Percentiles rank a stretch among this genome's conserved stretches.
Conservation (phyloP, 2,329 filamentous ascomycete genomes). For the Aspergillus fumigatiaffinis region DNA sequence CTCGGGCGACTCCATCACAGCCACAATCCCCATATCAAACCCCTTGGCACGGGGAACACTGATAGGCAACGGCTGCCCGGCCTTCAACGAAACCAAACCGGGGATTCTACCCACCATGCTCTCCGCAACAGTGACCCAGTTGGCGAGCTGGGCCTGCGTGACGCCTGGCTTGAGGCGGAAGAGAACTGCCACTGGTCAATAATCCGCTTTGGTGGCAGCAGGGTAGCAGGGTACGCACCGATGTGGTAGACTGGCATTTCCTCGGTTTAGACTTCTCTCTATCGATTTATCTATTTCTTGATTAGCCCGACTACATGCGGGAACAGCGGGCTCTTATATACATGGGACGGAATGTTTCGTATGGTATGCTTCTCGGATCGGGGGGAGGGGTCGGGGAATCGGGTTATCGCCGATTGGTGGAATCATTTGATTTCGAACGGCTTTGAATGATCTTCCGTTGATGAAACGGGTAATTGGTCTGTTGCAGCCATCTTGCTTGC, state of each 20-base stretch:
- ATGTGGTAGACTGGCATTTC: slow-evolving; percentile 41
- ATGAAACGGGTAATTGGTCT: background rate
- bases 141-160: slow-evolving; percentile 28
- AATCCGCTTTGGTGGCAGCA: background rate
- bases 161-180: slow-evolving; percentile 42
- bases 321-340: background rate
- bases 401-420: background rate
- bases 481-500: background rate
- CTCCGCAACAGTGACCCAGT: slow-evolving; percentile 28
- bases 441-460: background rate
- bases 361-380: background rate
- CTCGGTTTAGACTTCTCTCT: background rate
- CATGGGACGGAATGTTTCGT: background rate
- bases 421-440: background rate
- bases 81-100: slow-evolving; percentile 36
- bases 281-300: background rate
- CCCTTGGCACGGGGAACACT: slow-evolving; percentile 43
- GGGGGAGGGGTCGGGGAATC: background rate
- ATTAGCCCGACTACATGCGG: background rate
- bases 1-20: slow-evolving; percentile 42
- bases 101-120: slow-evolving; percentile 43
- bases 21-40: slow-evolving; percentile 45
- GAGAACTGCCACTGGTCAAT: slow-evolving; percentile 29
- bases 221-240: slow-evolving; percentile 21
- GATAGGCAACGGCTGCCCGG: slow-evolving; percentile 34